phyloP scores from a whole-genome alignment of 495 filamentous ascomycete genomes.

The Podospora appendiculata region DNA sequence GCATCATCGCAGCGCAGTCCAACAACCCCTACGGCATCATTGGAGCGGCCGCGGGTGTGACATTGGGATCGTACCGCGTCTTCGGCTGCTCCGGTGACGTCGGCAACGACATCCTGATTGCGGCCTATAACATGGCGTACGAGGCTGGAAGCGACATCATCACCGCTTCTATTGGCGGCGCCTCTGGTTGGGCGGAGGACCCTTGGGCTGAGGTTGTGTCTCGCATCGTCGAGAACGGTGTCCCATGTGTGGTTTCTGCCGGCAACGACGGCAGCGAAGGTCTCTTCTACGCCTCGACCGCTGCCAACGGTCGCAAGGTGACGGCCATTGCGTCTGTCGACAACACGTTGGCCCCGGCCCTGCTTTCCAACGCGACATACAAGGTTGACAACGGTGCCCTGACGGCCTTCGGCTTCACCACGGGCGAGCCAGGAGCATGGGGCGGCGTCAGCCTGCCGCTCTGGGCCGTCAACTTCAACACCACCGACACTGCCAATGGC shows the following conservation, averaged over 20 bases:
- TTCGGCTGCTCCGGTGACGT: constrained; percentile 43
- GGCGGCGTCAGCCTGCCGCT: constrained; percentile 35
- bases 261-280: constrained; percentile 47
- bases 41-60: constrained; percentile 47
- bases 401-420: constrained; percentile 29
- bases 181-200: constrained; percentile 49
- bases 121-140: constrained; percentile 48
- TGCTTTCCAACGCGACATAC: constrained; percentile 30
- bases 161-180: constrained; percentile 49
- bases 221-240: constrained; percentile 47
- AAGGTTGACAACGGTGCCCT: constrained; percentile 17
- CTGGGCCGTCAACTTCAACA: constrained; percentile 43
- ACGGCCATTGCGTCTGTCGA: constrained; percentile 48
- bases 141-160: constrained; percentile 53
- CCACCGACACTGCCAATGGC: constrained; percentile 34
- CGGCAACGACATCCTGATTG: constrained; percentile 46
- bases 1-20: constrained; percentile 47
- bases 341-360: constrained; percentile 33
- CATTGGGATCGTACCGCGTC: constrained; percentile 47
- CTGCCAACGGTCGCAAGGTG: constrained; percentile 41
- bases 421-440: constrained; percentile 31
- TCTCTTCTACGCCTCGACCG: constrained; percentile 47
- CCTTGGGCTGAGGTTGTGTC: constrained; percentile 46
- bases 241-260: constrained; percentile 46
- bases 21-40: constrained; percentile 43